A percentile compares a stretch with the other conserved stretches of the same genome.
Conservation (phyloP, 257 asterid genomes). For the Salvia miltiorrhiza region DNA sequence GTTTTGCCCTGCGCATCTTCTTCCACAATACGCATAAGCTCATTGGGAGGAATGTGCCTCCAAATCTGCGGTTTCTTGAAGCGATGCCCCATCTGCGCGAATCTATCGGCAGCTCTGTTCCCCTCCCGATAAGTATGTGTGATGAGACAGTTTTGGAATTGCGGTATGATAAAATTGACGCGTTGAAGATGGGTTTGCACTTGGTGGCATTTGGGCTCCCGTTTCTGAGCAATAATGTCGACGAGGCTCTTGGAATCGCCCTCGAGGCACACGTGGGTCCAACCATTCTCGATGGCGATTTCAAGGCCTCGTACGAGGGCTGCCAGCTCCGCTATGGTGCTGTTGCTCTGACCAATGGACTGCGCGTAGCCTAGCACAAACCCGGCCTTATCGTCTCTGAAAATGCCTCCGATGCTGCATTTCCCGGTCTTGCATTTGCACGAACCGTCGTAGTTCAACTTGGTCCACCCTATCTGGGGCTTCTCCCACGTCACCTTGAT, state of each 20-base stretch:
- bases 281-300: slow-evolving; percentile 57
- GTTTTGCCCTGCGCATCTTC: slow-evolving; percentile 67
- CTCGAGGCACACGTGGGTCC: slow-evolving; percentile 64
- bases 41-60: slow-evolving; percentile 46
- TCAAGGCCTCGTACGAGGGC: slow-evolving; percentile 75
- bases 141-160: slow-evolving; percentile 36
- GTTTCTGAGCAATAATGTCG: slow-evolving; percentile 42
- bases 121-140: slow-evolving; percentile 71
- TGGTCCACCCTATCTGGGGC: slow-evolving; percentile 27
- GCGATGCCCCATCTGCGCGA: slow-evolving; percentile 68
- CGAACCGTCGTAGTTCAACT: slow-evolving; percentile 67
- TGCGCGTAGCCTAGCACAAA: slow-evolving; percentile 71
- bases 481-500: slow-evolving; percentile 51
- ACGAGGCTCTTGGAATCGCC: slow-evolving; percentile 67
- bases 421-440: slow-evolving; percentile 59
- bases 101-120: slow-evolving; percentile 66
- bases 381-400: slow-evolving; percentile 61
- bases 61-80: slow-evolving; percentile 58
- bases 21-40: slow-evolving; percentile 40
- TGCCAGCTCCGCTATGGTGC: slow-evolving; percentile 59
- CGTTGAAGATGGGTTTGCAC: slow-evolving; percentile 37
- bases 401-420: slow-evolving; percentile 68
- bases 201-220: slow-evolving; percentile 36
- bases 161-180: slow-evolving; percentile 46
- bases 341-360: slow-evolving; percentile 51